Evolutionary conservation across 108 stramenopile species (phyloP), one percentile per base, ranked within the genome.

Genomic region (Nitzschia inconspicua): DNA sequence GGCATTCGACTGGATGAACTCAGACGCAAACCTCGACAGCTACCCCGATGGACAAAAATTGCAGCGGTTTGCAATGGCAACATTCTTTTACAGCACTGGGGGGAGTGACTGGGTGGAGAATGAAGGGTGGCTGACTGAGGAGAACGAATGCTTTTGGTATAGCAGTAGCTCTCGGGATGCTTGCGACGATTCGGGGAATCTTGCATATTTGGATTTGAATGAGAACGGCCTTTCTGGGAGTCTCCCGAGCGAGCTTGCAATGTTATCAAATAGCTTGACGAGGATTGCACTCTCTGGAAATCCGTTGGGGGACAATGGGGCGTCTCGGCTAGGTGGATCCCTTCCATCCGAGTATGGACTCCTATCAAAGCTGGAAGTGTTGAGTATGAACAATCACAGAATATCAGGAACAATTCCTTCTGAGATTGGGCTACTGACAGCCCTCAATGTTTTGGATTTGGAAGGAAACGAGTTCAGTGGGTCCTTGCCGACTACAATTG

Each of bases 401-500:
- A 22, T 75, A 27, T 8, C 37, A 3, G 65, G 66, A 22, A 46
- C 14, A 2, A 49, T 75, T 18, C 73, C 73, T 5, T 34, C 35
- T 10, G 70, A 71, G 50, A 48, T 71, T 44, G 44, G 44, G 11
- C 9, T 32, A 10, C 28, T 63, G 13, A 24, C 49, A 5, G 30
- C 40, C 4, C 47, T 71, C 3, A 47, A 9, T 24, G 37, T 39
- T 4, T 3, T 69, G 18, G 52, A 69, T 30, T 37, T 83, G 49
- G 62, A 64, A 16, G 47, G 40, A 32, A 86, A 86, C 63, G 44
- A 56, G 16, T 57, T 86, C 47, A 42, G 28, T 3, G 76, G 80
- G 24, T n/a, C 48, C 4, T 40, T 86, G n/a, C 80, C 80, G 13
- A 14, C 72, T 4, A 75, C 70, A 44, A 22, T 88, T 0, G 86